phyloP scores from a whole-genome alignment of 1,139 yeast genomes.

The Candida frijolesensis region DNA sequence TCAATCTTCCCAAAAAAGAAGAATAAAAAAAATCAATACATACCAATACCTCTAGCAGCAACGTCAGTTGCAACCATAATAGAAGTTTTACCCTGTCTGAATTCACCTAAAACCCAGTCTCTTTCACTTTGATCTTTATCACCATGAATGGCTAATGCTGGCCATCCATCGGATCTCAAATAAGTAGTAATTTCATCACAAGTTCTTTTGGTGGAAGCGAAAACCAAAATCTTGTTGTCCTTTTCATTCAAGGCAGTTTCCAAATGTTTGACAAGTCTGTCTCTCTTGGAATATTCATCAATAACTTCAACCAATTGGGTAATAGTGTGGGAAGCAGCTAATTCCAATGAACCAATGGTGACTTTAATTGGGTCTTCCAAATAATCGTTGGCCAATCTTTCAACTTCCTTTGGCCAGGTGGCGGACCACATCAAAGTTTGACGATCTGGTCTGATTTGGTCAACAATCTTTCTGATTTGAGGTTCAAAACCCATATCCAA shows the following conservation, averaged over 20 bases:
- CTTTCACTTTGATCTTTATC: slow-evolving; percentile 97
- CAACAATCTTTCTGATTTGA: slow-evolving; percentile 91
- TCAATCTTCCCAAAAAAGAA: neutral
- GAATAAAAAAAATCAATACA: slow-evolving; percentile 43
- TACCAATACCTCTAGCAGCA: slow-evolving; percentile 99
- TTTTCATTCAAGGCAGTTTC: slow-evolving; percentile 80
- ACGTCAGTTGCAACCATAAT: slow-evolving; percentile 99
- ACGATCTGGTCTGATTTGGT: slow-evolving; percentile 95
- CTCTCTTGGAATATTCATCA: slow-evolving; percentile 90
- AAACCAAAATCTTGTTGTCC: slow-evolving; percentile 78
- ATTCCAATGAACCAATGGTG: slow-evolving; percentile 91
- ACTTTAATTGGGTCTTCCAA: slow-evolving; percentile 93
- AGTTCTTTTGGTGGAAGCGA: slow-evolving; percentile 94
- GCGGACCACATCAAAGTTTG: slow-evolving; percentile 99
- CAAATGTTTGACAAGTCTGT: slow-evolving; percentile 81
- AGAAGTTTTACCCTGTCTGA: slow-evolving; percentile 89
- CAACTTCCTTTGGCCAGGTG: slow-evolving; percentile 99
- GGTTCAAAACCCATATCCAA: slow-evolving; percentile 98
- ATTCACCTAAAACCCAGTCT: slow-evolving; percentile 96
- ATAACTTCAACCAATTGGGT: slow-evolving; percentile 92
- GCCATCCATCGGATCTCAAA: slow-evolving; percentile 97
- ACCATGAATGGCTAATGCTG: slow-evolving; percentile 98
- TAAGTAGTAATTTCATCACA: slow-evolving; percentile 94
- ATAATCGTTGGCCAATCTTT: slow-evolving; percentile 88
- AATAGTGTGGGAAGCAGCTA: slow-evolving; percentile 95